Base-by-base conservation (phyloP, 331 rosid genomes). In the Quercus lobata region DNA sequence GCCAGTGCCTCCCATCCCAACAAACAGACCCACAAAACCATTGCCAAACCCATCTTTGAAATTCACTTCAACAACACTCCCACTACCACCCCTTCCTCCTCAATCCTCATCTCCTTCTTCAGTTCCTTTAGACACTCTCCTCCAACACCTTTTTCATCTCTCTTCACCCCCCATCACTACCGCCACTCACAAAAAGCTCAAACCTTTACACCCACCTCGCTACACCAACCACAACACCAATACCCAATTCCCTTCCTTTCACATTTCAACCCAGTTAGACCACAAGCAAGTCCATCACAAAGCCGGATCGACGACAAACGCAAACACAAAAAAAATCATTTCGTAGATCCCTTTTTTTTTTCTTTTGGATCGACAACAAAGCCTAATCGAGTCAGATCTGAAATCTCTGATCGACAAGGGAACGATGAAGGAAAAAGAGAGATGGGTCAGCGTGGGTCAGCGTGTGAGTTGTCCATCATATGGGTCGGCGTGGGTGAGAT, bases 91-190 rank as follows among this genome's bases (percentile, higher is more conserved):
- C 1, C 83, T 83, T 17, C 79, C 92, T 35, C 85, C 92, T 35
- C 85, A 88, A 7, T 65, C 79, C 8, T 78, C 90, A 24, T 83
- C 90, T 14, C 82, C 87, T 63, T 74, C 91, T 22, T 81, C 90
- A 1, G 75, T 86, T 49, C 92, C 92, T 41, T 68, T 88, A 49
- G 92, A 88, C 69, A 79, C 88, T 30, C 86, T 88, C 44, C 90
- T 86, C 21, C 90, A 61, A 46, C 93, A 73, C 82, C 94, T 81
- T 69, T 89, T 76, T 27, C 95, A 78, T 44, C 89, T 91, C 60
- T 93, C 97, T 75, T 76, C 88, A 5, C 34, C 84, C 53, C 87
- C 97, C 49, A 80, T 71, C 56, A 69, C 72, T 55, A 46, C 73
- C 56, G 60, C 72, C 60, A 46, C 73, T 63, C 85, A 76, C 76